Percentiles rank a stretch among this genome's conserved stretches.
Evolutionary conservation across 2,329 filamentous ascomycete species (phyloP).

Genomic region (Berkeleyomyces basicola): DNA sequence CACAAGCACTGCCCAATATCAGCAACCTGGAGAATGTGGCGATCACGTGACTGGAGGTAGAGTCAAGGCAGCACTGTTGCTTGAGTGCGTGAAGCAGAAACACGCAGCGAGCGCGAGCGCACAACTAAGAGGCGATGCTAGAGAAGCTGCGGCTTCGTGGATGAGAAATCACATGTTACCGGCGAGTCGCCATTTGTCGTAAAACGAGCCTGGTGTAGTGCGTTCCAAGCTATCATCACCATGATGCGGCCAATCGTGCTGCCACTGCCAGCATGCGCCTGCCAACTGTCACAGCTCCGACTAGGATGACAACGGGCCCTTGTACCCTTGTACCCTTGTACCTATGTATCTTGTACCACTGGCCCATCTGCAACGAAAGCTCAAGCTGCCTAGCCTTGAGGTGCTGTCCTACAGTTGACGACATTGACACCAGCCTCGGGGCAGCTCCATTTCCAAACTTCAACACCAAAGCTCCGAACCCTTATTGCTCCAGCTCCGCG

Average conservation of each 20-base stretch:
- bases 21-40: not conserved
- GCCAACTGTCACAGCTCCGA: not conserved
- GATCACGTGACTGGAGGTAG: not conserved
- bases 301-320: not conserved
- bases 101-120: not conserved
- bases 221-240: not conserved
- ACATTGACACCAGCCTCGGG: slow-evolving; percentile 10
- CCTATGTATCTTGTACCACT: not conserved
- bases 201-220: too few relatives aligned
- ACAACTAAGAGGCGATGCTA: not conserved
- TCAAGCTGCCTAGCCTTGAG: slow-evolving; percentile 13
- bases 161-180: too few relatives aligned
- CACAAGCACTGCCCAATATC: not conserved
- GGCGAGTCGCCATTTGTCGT: too few relatives aligned
- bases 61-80: not conserved
- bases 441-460: not conserved
- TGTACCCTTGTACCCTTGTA: not conserved
- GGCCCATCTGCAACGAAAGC: slow-evolving; percentile 7
- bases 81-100: too few relatives aligned
- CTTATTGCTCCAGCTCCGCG: not conserved
- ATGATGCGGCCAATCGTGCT: not conserved
- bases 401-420: slow-evolving; percentile 1
- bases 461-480: not conserved
- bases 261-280: not conserved
- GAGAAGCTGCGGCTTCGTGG: too few relatives aligned